Base-by-base conservation (phyloP, 73 alveolate species). In the Paramecium sonneborni region DNA sequence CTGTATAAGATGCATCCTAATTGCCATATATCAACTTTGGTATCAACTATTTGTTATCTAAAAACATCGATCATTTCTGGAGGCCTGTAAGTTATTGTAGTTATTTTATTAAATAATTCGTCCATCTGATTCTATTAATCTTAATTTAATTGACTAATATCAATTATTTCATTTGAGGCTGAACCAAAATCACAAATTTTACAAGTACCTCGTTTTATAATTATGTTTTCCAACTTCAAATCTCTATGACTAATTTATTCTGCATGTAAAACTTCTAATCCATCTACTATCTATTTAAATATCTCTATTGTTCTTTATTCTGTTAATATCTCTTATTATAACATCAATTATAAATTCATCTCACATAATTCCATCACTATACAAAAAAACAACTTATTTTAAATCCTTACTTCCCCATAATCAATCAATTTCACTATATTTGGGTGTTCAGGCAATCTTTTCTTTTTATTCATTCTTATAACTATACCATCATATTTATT, bases 141-240 rank as follows among this genome's bases (percentile, higher is more conserved):
- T 43, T 88, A 92, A 2, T 92, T 57, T 85, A 92, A 95, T 15
- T 55, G 5, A 28, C 41, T 32, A 3, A 76, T 57, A 87, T 96
- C 97, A 35, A 92, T 67, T 1, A 93, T 70, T 15, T 95, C 94
- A 8, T 92, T 85, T 43, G 98, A 79, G 24, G 98, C 95, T 10
- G 98, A 94, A 18, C 99, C 99, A 92, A 97, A 97, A 95, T 97
- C 99, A 89, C 99, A 97, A 26, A 97, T 96, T 92, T 97, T 97
- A 89, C 96, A 97, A 26, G 79, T 87, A 82, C 97, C 97, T 46
- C 97, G 92, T 76, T 88, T 72, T 26, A 94, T 85, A 21, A 97
- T 93, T 24, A 97, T 93, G 74, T 97, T 97, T 89, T 97, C 99
- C 8, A 97, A 94, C 76, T 97, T 97, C 10, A 97, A 69, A 93